Conservation (phyloP, 768 basidiomycete species). For the Serendipita sp. region DNA sequence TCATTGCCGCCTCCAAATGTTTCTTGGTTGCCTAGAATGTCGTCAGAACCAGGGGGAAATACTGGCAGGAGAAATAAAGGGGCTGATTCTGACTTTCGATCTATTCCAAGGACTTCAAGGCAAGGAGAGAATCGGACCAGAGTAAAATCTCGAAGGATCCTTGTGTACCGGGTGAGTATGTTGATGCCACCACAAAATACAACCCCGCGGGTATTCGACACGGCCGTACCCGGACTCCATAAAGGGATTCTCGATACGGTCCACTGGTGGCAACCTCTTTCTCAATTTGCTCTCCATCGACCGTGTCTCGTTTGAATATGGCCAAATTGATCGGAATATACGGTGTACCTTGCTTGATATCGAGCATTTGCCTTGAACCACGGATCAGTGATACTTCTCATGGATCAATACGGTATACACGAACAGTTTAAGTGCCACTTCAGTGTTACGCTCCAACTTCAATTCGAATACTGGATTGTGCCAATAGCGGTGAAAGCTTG, state of each 20-base stretch:
- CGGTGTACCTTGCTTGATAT: neutral
- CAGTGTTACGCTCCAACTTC: conserved; percentile 17
- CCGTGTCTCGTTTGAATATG: conserved; percentile 13
- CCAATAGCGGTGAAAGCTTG: conserved; percentile 44
- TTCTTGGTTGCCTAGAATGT: neutral
- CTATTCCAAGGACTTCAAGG: neutral
- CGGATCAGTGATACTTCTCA: neutral
- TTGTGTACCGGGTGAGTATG: conserved; percentile 43
- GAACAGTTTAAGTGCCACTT: neutral
- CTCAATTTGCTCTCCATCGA: conserved; percentile 11
- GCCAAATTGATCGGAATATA: neutral
- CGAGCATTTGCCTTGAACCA: neutral
- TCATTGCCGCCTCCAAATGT: neutral
- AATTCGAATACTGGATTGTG: conserved; percentile 57
- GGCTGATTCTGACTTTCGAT: neutral
- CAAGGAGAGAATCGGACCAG: neutral
- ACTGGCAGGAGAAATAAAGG: neutral
- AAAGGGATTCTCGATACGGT: conserved; percentile 55
- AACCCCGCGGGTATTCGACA: conserved; percentile 38
- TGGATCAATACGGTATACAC: neutral
- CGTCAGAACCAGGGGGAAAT: neutral
- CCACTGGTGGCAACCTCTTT: conserved; percentile 50
- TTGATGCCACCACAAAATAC: conserved; percentile 61
- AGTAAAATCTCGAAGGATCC: conserved; percentile 34
- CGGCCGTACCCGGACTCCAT: conserved; percentile 49